Evolutionary conservation across 169 alveolate species (phyloP), one percentile per base, ranked within the genome.

Genomic region (Plasmodium malariae): DNA sequence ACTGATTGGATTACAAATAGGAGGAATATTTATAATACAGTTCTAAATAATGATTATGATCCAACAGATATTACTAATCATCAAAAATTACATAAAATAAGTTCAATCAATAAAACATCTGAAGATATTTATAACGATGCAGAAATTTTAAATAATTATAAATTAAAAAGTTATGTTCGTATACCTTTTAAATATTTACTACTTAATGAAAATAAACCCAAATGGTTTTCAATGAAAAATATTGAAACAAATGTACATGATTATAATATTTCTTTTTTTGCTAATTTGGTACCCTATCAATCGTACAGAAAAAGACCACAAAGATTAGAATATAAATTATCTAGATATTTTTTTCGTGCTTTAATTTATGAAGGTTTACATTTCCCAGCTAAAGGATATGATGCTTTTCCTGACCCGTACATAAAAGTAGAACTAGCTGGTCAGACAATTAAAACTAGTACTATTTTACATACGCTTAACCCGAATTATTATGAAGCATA

Each of bases 401-500:
- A 94, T 74, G 69, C 71, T 19, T 94, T 94, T 87, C 96, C 96
- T 19, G 91, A 91, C 26, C 94, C 94, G 2, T 86, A 88, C 74
- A 83, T 89, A 54, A 91, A 93, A 93, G 74, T 96, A 0, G 97
- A 95, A 55, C 85, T 96, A n/a, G 97, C 96, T 17, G 96, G 97
- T 17, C 95, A 95, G 68, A 74, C 92, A 4, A 87, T 96, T 62
- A 88, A 92, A 76, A 87, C 98, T 28, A 91, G 93, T 17, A 88
- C 96, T 11, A 95, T 93, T 5, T 91, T 91, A 59, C 95, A 94
- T 12, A 94, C 97, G 6, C 69, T 93, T 17, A 95, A 95, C 45
- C 98, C 98, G 17, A 94, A 94, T 49, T 96, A 93, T 92, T 96
- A 94, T 74, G 97, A 96, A 85, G 96, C 98, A 0, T 92, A 91